Evolutionary conservation across 1,284 basidiomycete genomes (phyloP).

Genomic region (Ganoderma leucocontextum): DNA sequence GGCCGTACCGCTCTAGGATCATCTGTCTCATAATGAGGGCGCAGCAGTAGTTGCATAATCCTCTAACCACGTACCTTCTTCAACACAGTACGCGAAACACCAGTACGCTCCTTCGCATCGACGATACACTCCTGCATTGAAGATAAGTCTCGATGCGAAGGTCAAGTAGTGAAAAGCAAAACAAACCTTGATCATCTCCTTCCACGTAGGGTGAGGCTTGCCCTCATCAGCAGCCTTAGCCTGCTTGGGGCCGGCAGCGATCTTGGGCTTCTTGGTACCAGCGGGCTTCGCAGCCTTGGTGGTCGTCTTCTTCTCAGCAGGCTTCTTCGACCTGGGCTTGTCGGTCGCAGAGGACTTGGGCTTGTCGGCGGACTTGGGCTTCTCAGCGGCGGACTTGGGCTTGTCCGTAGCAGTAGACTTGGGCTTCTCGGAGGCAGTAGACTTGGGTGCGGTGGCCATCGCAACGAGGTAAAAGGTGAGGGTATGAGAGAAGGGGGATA

Average conservation of each 20-base stretch:
- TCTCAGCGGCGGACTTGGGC: constrained; percentile 30
- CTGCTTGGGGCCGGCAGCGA: constrained; percentile 42
- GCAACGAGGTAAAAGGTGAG: constrained; percentile 3
- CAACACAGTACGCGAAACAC: constrained; percentile 90
- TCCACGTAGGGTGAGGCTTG: constrained; percentile 69
- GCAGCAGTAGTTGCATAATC: constrained; percentile 12
- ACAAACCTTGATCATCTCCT: constrained; percentile 81
- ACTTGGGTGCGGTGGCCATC: constrained; percentile 36
- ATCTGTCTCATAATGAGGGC: constrained; percentile 52
- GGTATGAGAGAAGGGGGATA: constrained; percentile 8
- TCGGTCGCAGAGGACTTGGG: constrained; percentile 27
- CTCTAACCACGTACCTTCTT: constrained; percentile 70
- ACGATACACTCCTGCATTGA: constrained; percentile 79
- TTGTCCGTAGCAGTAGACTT: constrained; percentile 32
- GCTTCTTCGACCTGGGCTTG: constrained; percentile 28
- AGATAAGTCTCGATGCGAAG: constrained; percentile 15
- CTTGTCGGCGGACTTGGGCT: constrained; percentile 31
- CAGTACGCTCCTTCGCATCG: constrained; percentile 75
- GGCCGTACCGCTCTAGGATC: constrained; percentile 79
- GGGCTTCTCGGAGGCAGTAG: constrained; percentile 33
- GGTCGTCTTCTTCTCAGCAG: constrained; percentile 41
- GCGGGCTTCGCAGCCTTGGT: constrained; percentile 51
- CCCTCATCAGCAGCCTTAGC: constrained; percentile 43
- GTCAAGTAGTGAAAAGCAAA: not conserved
- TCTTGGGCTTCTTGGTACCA: constrained; percentile 43